phyloP scores from a whole-genome alignment of 1,139 yeast genomes.

The Yamadazyma dendronema region DNA sequence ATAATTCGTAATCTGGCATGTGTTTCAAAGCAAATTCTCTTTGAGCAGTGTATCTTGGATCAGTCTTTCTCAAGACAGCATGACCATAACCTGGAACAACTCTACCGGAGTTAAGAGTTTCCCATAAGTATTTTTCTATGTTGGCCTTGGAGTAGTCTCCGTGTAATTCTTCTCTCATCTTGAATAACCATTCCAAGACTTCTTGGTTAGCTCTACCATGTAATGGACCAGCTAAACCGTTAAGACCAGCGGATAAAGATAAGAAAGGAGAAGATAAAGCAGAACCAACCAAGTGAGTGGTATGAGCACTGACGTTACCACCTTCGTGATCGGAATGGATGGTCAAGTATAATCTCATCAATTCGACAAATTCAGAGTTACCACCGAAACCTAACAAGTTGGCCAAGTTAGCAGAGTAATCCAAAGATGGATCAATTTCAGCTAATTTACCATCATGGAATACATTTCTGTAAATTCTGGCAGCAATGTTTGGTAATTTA shows the following conservation, averaged over 20 bases:
- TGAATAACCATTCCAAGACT: constrained; percentile 89
- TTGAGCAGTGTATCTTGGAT: constrained; percentile 97
- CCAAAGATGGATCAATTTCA: constrained; percentile 68
- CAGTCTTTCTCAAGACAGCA: constrained; percentile 94
- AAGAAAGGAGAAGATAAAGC: constrained; percentile 93
- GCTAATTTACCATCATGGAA: constrained; percentile 85
- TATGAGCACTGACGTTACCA: constrained; percentile 97
- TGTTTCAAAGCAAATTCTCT: constrained; percentile 95
- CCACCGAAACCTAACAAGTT: constrained; percentile 78
- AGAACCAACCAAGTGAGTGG: constrained; percentile 95
- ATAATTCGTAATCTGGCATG: constrained; percentile 93
- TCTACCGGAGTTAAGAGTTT: constrained; percentile 84
- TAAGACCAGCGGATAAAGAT: constrained; percentile 90
- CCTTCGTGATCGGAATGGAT: constrained; percentile 98
- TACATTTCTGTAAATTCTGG: constrained; percentile 88
- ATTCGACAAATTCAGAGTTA: constrained; percentile 79
- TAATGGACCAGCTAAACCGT: constrained; percentile 97
- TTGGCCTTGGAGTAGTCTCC: constrained; percentile 72
- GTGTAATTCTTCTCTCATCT: constrained; percentile 72
- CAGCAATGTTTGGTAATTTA: constrained; percentile 88
- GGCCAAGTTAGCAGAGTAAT: constrained; percentile 92
- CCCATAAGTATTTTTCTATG: constrained; percentile 89
- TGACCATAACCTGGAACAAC: constrained; percentile 99
- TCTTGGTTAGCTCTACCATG: constrained; percentile 99
- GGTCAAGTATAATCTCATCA: constrained; percentile 89